Evolutionary conservation across 805 yeast species (phyloP).

Genomic region (Schizosaccharomyces pombe): DNA sequence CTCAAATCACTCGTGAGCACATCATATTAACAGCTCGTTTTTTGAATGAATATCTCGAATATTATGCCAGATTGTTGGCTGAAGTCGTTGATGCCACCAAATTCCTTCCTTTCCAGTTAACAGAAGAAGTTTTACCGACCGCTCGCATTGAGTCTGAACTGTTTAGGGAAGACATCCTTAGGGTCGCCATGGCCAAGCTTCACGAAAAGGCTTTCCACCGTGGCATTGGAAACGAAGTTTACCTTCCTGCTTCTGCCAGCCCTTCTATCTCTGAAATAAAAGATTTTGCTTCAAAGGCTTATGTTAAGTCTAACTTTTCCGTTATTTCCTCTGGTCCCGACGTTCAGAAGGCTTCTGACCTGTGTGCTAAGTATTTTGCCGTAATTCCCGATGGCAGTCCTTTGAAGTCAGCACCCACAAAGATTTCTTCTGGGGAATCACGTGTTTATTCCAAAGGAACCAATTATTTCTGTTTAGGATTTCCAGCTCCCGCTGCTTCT

Average conservation of each 20-base stretch:
- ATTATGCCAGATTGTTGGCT: slow-evolving; percentile 66
- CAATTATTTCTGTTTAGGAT: slow-evolving; percentile 56
- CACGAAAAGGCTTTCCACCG: slow-evolving; percentile 63
- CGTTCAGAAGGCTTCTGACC: slow-evolving; percentile 41
- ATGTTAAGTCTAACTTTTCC: slow-evolving; percentile 46
- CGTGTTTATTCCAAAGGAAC: slow-evolving; percentile 32
- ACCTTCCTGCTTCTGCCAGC: slow-evolving; percentile 39
- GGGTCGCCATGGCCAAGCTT: slow-evolving; percentile 50
- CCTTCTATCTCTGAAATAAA: slow-evolving; percentile 41
- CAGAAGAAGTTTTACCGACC: slow-evolving; percentile 61
- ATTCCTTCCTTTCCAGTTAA: slow-evolving; percentile 33
- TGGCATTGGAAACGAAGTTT: slow-evolving; percentile 69
- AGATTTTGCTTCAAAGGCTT: slow-evolving; percentile 40
- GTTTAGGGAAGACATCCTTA: slow-evolving; percentile 28
- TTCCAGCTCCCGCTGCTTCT: slow-evolving; percentile 41
- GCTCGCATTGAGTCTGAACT: slow-evolving; percentile 39
- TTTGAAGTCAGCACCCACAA: slow-evolving; percentile 20
- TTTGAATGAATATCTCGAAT: slow-evolving; percentile 73
- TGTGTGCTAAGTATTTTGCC: slow-evolving; percentile 33
- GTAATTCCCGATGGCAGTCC: slow-evolving; percentile 38
- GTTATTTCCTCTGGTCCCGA: slow-evolving; percentile 53
- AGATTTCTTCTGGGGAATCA: slow-evolving; percentile 39
- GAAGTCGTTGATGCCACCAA: slow-evolving; percentile 22
- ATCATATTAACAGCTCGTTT: slow-evolving; percentile 60
- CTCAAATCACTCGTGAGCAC: slow-evolving; percentile 61